A percentile compares a stretch with the other conserved stretches of the same genome.
phyloP scores from a whole-genome alignment of 2,329 filamentous ascomycete species.

The Aspergillus novoparasiticus region DNA sequence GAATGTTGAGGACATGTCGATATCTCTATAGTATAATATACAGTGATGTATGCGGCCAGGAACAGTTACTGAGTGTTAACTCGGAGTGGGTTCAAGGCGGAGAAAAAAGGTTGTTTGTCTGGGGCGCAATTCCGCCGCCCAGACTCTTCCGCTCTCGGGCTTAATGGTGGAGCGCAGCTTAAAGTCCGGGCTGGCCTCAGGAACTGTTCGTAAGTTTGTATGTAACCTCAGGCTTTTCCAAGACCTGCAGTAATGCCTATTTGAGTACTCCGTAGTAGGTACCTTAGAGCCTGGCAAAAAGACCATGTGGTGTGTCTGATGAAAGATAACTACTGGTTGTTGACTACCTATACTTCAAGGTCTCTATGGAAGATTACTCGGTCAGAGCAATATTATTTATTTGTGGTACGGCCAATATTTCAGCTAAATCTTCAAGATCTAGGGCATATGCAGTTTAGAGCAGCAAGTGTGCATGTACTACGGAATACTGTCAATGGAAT shows the following conservation, averaged over 20 bases:
- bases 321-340: no score
- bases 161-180: background rate
- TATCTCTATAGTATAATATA: background rate
- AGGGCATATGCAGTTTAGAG: background rate
- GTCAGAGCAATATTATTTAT: background rate
- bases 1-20: background rate
- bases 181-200: background rate
- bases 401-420: no score
- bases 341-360: no score
- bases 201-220: background rate
- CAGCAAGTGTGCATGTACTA: background rate
- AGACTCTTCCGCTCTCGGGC: conserved; percentile 5
- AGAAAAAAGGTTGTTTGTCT: conserved; percentile 12
- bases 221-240: background rate
- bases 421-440: no score
- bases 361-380: background rate
- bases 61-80: background rate
- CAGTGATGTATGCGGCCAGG: background rate
- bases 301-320: no score
- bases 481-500: background rate
- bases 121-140: conserved; percentile 6
- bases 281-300: background rate
- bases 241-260: background rate
- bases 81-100: conserved; percentile 20
- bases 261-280: background rate